These are phyloP conservation scores for Termitomyces sp. DNA, from an alignment of 768 basidiomycete species.

Conservation along the genomic window DNA sequence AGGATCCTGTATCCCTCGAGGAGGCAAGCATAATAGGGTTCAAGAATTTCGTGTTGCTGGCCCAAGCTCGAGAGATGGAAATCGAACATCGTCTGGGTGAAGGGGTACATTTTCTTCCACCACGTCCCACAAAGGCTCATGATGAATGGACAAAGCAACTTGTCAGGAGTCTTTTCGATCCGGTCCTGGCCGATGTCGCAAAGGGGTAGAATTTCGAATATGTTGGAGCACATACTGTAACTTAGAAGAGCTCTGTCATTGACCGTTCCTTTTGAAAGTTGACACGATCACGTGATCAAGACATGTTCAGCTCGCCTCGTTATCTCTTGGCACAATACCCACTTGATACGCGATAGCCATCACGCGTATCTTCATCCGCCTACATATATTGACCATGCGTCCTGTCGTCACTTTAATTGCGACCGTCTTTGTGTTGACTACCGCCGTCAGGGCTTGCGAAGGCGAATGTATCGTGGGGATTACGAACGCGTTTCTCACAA, in stretches of 20 bases:
- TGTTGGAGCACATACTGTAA: no score
- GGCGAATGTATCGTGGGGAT: slow-evolving; percentile 61
- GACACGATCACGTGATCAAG: background rate
- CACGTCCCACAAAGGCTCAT: no score
- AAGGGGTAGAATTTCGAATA: no score
- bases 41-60: background rate
- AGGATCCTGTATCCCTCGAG: background rate
- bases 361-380: background rate
- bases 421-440: slow-evolving; percentile 24
- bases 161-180: background rate
- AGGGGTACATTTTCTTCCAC: background rate
- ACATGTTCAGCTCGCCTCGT: background rate
- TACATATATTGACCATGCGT: slow-evolving; percentile 13
- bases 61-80: background rate
- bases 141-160: background rate
- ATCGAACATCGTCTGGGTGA: background rate
- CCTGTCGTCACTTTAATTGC: slow-evolving; percentile 16
- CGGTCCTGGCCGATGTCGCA: background rate
- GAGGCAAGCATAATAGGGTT: background rate
- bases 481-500: slow-evolving; percentile 48
- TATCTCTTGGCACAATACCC: background rate
- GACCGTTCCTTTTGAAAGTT: no score
- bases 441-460: slow-evolving; percentile 56
- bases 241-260: no score
- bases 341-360: background rate